Conservation (phyloP, 352 stramenopile species). For the Globisporangium spinosum region DNA sequence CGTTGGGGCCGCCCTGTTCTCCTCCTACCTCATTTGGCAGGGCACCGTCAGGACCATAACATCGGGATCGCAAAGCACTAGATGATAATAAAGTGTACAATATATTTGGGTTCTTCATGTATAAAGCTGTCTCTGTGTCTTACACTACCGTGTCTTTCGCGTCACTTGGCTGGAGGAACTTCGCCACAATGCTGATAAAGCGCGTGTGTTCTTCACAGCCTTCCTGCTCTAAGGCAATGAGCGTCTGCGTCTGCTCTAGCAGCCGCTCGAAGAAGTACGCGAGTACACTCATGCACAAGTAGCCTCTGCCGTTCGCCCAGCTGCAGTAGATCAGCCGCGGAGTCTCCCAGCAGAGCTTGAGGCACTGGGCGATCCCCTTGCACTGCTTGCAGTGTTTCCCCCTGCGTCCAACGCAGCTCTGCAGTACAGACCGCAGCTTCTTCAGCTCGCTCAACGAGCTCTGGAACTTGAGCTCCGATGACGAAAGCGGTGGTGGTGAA, state of each 20-base stretch:
- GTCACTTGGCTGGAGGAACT: neutral
- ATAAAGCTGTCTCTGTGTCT: neutral
- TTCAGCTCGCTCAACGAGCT: neutral
- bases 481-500: neutral
- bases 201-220: neutral
- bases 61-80: no score
- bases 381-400: slow-evolving; percentile 2
- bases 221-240: neutral
- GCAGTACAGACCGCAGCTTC: neutral
- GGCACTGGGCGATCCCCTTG: neutral
- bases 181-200: neutral
- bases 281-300: neutral
- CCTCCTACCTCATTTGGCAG: no score
- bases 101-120: no score
- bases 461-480: neutral
- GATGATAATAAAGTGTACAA: no score
- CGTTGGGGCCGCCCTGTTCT: neutral
- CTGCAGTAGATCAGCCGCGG: neutral
- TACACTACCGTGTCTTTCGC: neutral
- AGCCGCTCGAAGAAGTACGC: neutral
- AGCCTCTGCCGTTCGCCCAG: neutral
- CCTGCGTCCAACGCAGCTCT: neutral
- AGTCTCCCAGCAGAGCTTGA: slow-evolving; percentile 1
- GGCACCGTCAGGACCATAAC: no score
- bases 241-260: neutral